Conservation (phyloP, 495 filamentous ascomycete genomes). For the Stereocaulon alpinum region DNA sequence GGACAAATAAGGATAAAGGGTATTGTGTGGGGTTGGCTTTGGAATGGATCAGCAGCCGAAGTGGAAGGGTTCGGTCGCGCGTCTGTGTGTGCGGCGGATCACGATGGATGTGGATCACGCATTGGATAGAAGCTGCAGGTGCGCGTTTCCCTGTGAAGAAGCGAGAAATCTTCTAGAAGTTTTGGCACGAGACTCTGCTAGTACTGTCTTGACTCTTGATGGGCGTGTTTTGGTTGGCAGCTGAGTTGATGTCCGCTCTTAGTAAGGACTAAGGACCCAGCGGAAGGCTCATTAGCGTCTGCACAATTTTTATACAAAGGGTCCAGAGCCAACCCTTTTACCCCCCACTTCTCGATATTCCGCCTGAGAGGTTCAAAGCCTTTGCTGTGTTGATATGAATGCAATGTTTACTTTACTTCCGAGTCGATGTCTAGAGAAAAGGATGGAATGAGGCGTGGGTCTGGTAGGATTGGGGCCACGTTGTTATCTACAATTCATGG, state of each 20-base stretch:
- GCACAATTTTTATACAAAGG: neutral
- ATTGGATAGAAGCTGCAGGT: conserved; percentile 15
- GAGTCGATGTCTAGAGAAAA: neutral
- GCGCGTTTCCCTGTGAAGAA: conserved; percentile 1
- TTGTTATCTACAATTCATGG: neutral
- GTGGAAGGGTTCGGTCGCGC: conserved; percentile 16
- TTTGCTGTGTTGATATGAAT: neutral
- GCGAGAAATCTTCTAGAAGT: neutral
- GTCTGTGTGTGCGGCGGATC: conserved; percentile 13
- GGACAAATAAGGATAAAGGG: conserved; percentile 5
- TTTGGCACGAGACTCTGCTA: conserved; percentile 4
- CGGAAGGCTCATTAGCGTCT: neutral
- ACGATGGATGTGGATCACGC: conserved; percentile 18
- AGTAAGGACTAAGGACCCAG: neutral
- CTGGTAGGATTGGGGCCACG: neutral
- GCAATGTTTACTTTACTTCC: neutral
- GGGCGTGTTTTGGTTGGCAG: neutral
- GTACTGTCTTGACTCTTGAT: neutral
- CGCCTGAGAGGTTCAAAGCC: neutral
- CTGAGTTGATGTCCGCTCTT: conserved; percentile 2
- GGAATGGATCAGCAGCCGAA: conserved; percentile 19
- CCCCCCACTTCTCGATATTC: too few species aligned
- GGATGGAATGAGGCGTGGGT: neutral
- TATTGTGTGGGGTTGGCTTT: conserved; percentile 17
- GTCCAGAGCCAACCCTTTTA: neutral